Evolutionary conservation across 2,329 filamentous ascomycete species (phyloP).

Genomic region (Aspergillus chevalieri): DNA sequence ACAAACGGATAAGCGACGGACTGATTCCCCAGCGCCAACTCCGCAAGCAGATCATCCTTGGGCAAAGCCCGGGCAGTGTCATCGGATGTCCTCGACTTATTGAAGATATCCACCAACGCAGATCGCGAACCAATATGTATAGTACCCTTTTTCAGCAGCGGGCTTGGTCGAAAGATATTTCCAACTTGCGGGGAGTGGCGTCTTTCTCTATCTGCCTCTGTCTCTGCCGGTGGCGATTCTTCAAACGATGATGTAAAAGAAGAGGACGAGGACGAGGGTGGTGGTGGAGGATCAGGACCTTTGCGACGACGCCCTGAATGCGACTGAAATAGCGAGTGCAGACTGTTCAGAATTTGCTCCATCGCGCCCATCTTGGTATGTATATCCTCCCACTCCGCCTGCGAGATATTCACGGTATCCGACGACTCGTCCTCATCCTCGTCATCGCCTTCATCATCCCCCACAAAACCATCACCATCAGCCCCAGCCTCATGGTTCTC

Average conservation of each 20-base stretch:
- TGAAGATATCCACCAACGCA: slow-evolving; percentile 51
- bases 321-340: slow-evolving; percentile 24
- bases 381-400: slow-evolving; percentile 31
- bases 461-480: neutral
- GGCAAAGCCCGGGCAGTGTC: slow-evolving; percentile 45
- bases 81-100: slow-evolving; percentile 37
- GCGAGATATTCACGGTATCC: slow-evolving; percentile 26
- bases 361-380: slow-evolving; percentile 30
- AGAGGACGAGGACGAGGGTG: no score
- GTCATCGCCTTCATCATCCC: neutral
- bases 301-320: slow-evolving; percentile 16
- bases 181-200: slow-evolving; percentile 14
- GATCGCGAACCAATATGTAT: slow-evolving; percentile 55
- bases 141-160: slow-evolving; percentile 41
- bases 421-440: slow-evolving; percentile 15
- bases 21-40: slow-evolving; percentile 56
- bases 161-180: slow-evolving; percentile 24
- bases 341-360: slow-evolving; percentile 28
- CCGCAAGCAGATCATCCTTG: slow-evolving; percentile 53
- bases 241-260: no score
- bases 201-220: slow-evolving; percentile 3
- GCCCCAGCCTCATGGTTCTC: neutral
- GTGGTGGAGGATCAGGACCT: slow-evolving; percentile 8
- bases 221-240: neutral
- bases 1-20: slow-evolving; percentile 57